Evolutionary conservation across 371 early-diverging fungal genomes (phyloP), one percentile per base, ranked within the genome.

Genomic region (Actinomucor elegans): DNA sequence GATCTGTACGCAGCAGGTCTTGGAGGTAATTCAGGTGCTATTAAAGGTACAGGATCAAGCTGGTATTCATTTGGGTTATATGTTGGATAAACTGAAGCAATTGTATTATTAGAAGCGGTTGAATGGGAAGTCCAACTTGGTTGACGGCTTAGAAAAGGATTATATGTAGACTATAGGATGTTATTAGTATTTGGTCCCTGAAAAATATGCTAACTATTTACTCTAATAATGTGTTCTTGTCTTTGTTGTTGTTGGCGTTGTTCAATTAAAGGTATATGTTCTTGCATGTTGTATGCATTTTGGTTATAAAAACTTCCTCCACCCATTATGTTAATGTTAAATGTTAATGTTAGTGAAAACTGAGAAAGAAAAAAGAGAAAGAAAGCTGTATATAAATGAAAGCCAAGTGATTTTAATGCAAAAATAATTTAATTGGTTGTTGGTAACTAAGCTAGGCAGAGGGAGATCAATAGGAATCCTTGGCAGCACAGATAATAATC

Each of bases 11-110:
- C 58, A 20, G 40, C 41, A 17, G 63, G 57, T 18, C 53, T 36
- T 17, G 62, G 62, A 27, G 62, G 62, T 52, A 62, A 48, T 10
- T 47, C 51, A 48, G 62, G 62, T 7, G 31, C 48, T 37, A 34
- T 42, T 20, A 62, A 24, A 24, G 57, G 45, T 10, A 62, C 32
- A 6, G 62, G 57, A 1, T 52, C 43, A 1, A 62, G 10, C 44
- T 57, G 48, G 26, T 36, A 62, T 29, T 62, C 57, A 24, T 27
- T 43, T 2, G 57, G 62, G 31, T 57, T 40, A 37, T 62, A 62
- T 15, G n/a, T 57, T 18, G 62, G 62, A 29, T 62, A 62, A 10
- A 62, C 46, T 32, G 62, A 52, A 37, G 41, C 28, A 33, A 48
- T 23, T 14, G 59, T 46, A n/a, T n/a, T n/a, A n/a, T n/a, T n/a